phyloP scores from a whole-genome alignment of 2,329 filamentous ascomycete genomes.

The Clathrospora elynae region DNA sequence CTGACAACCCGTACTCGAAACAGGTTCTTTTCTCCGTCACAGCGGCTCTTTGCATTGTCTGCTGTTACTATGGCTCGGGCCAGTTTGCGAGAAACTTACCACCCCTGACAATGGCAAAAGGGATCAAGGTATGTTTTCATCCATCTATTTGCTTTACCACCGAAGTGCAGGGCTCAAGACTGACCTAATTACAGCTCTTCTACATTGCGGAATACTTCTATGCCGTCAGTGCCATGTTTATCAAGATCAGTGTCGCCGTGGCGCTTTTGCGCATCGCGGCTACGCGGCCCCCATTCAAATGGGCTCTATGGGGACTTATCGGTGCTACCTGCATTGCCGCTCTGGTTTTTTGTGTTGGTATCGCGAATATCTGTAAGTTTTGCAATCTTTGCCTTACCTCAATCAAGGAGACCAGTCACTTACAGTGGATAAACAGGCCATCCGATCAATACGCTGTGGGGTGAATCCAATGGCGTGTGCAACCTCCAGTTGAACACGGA shows the following conservation, averaged over 20 bases:
- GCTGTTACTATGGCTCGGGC: slow-evolving; percentile 25
- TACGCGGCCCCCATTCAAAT: slow-evolving; percentile 16
- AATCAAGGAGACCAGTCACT: slow-evolving; percentile 1
- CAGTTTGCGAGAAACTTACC: slow-evolving; percentile 19
- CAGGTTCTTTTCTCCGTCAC: slow-evolving; percentile 27
- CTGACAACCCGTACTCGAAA: slow-evolving; percentile 1
- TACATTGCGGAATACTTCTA: slow-evolving; percentile 32
- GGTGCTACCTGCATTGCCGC: slow-evolving; percentile 20
- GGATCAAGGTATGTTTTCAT: slow-evolving; percentile 18
- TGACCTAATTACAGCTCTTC: slow-evolving; percentile 14
- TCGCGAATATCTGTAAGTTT: slow-evolving; percentile 27
- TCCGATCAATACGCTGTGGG: slow-evolving; percentile 29
- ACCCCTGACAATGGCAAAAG: slow-evolving; percentile 16
- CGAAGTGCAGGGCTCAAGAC: background rate
- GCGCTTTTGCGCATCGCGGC: slow-evolving; percentile 25
- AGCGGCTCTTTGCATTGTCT: slow-evolving; percentile 26
- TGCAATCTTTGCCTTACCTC: background rate
- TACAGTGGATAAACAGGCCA: slow-evolving; percentile 12
- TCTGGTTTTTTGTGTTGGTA: slow-evolving; percentile 25
- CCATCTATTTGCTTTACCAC: background rate
- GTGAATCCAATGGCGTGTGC: slow-evolving; percentile 25
- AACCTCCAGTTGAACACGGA: slow-evolving; percentile 28
- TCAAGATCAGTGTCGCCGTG: slow-evolving; percentile 30
- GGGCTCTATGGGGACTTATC: slow-evolving; percentile 19
- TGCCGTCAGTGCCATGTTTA: slow-evolving; percentile 24